Percentiles rank a stretch among this genome's conserved stretches.
These are phyloP conservation scores for Candida suzukii DNA, from an alignment of 805 yeast species.

Conservation along the genomic window DNA sequence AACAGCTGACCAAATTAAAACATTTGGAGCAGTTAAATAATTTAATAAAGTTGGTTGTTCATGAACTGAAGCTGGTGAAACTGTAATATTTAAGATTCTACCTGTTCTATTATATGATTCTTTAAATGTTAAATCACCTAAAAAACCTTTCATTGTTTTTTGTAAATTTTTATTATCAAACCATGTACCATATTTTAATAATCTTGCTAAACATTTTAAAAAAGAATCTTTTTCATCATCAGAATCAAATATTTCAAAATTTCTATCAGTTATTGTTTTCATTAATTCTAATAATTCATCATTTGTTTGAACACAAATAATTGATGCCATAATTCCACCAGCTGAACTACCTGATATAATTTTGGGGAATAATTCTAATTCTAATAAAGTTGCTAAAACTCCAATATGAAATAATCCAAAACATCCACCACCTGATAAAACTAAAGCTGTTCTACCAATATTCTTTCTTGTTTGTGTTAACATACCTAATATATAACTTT, in stretches of 20 bases:
- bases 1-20: slow-evolving; percentile 80
- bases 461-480: slow-evolving; percentile 83
- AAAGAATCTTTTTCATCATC: slow-evolving; percentile 44
- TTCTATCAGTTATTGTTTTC: slow-evolving; percentile 50
- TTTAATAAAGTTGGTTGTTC: slow-evolving; percentile 85
- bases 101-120: slow-evolving; percentile 96
- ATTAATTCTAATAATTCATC: slow-evolving; percentile 60
- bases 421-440: slow-evolving; percentile 94
- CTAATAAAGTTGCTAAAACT: slow-evolving; percentile 72
- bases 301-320: slow-evolving; percentile 72
- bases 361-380: slow-evolving; percentile 70
- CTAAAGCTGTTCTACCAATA: slow-evolving; percentile 89
- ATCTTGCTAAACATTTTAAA: slow-evolving; percentile 45
- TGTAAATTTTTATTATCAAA: slow-evolving; percentile 70
- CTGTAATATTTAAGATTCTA: slow-evolving; percentile 86
- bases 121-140: slow-evolving; percentile 87
- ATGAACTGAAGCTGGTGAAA: slow-evolving; percentile 82
- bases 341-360: slow-evolving; percentile 93
- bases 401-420: slow-evolving; percentile 93
- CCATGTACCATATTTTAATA: slow-evolving; percentile 84
- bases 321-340: slow-evolving; percentile 90
- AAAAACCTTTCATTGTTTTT: slow-evolving; percentile 64
- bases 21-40: slow-evolving; percentile 75
- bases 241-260: slow-evolving; percentile 42
- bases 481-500: slow-evolving; percentile 65